These are phyloP conservation scores for Evernia prunastri DNA, from an alignment of 495 filamentous ascomycete species.

Conservation along the genomic window DNA sequence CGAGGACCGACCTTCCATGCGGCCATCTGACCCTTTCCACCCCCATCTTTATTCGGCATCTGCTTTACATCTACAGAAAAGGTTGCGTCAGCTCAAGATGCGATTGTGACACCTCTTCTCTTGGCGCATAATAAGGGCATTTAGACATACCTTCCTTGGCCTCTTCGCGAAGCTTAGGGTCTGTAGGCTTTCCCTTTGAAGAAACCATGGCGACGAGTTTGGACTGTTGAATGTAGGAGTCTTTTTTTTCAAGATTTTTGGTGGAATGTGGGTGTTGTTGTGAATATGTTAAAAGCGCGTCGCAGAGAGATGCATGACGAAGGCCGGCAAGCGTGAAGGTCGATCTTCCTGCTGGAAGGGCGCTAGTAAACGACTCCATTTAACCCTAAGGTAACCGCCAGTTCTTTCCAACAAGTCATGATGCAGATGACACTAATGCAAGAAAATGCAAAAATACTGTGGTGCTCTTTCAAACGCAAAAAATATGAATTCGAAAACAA, in stretches of 20 bases:
- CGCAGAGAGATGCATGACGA: conserved; percentile 23
- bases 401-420: not conserved
- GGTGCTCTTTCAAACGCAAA: not conserved
- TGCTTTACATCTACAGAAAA: conserved; percentile 25
- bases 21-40: conserved; percentile 49
- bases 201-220: conserved; percentile 33
- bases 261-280: conserved; percentile 5
- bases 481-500: no score
- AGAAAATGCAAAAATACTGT: not conserved
- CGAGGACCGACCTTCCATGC: conserved; percentile 47
- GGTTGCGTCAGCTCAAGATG: conserved; percentile 10
- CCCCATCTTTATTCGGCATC: conserved; percentile 50
- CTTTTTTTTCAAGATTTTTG: no score
- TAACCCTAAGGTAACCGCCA: not conserved
- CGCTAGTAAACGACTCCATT: conserved; percentile 15
- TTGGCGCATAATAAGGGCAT: not conserved
- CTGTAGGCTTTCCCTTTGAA: conserved; percentile 49
- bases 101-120: not conserved
- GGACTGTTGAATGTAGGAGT: not conserved
- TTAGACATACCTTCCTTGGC: conserved; percentile 37
- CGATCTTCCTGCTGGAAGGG: conserved; percentile 15
- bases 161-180: conserved; percentile 46
- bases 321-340: conserved; percentile 16
- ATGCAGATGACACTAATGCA: not conserved
- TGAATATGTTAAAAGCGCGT: conserved; percentile 17